Evolutionary conservation across 2,329 filamentous ascomycete genomes (phyloP), one percentile per base, ranked within the genome.

Genomic region (Xylaria sp.): DNA sequence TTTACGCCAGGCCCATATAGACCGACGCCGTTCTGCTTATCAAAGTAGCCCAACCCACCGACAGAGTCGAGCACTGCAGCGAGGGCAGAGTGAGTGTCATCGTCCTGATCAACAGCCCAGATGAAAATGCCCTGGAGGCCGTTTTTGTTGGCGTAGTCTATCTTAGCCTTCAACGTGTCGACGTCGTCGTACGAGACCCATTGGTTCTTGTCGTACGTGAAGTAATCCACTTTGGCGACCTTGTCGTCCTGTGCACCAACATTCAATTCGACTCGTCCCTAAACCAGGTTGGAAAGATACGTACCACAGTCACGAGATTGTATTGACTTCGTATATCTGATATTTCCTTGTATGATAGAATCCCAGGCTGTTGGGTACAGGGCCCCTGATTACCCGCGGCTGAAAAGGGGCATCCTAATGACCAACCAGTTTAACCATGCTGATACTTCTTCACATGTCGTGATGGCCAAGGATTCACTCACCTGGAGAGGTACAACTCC

Each of bases 171-270:
- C 18, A 82, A 74, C 0, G 82, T 83, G 0, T 78, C 76, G 1
- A 67, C 59, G 63, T 84, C 80, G 70, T 84, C 82, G 50, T 76
- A 84, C 2, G 75, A 77, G 1, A 84, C 78, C 83, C 81, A 85
- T 69, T 85, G 80, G 65, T 82, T 72, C 1, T 70, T 68, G 59
- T 77, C 78, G 31, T 72, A 81, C 1, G 77, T 77, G 18, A 81
- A 52, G 34, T 59, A 67, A 10, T 67, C 46, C 8, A 66, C 65
- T 28, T 50, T 1, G 12, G 51, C 77, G 15, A 75, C 72, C 1
- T 74, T 67, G 39, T 77, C 67, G 28, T 80, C 74, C 41, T 76
- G 67, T 10, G 63, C 65, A 1, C 71, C 72, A 44, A 18, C 37
- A 57, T 57, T 57, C 37, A 41, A 52, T 52, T 50, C 50, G 3